Conservation (phyloP, 257 asterid species). For the Gentiana straminea region DNA sequence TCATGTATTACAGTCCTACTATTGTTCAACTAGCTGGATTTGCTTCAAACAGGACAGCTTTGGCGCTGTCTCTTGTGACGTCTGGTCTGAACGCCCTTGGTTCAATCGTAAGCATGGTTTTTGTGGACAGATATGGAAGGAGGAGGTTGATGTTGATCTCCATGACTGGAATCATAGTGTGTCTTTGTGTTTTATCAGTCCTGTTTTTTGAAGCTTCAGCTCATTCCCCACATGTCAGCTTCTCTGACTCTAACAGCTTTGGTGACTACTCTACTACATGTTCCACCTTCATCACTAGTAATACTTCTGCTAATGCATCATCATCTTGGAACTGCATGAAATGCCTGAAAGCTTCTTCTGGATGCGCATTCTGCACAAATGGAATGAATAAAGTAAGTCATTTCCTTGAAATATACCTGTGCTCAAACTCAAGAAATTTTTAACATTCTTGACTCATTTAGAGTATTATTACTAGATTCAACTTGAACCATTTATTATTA, state of each 20-base stretch:
- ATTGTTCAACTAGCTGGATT: too few species aligned
- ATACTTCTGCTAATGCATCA: too few species aligned
- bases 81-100: slow-evolving; percentile 18
- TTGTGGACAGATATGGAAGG: slow-evolving; percentile 34
- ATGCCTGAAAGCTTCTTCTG: slow-evolving; percentile 28
- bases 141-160: slow-evolving; percentile 29
- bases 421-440: neutral
- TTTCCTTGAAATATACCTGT: too few species aligned
- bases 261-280: slow-evolving; percentile 17
- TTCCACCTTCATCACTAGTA: neutral
- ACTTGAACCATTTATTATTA: too few species aligned
- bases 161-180: slow-evolving; percentile 22
- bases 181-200: slow-evolving; percentile 29
- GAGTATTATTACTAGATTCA: too few species aligned
- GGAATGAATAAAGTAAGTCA: slow-evolving; percentile 21
- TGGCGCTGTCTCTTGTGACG: slow-evolving; percentile 16
- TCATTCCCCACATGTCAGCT: slow-evolving; percentile 26
- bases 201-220: slow-evolving; percentile 27
- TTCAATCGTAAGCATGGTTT: slow-evolving; percentile 33
- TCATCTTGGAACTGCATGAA: slow-evolving; percentile 29
- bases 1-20: too few species aligned
- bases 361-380: slow-evolving; percentile 40
- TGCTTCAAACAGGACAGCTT: neutral
- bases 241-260: slow-evolving; percentile 21
- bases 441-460: neutral